Evolutionary conservation across 176 grass and related monocot species (phyloP), one percentile per base, ranked within the genome.

Genomic region (Avena sativa): DNA sequence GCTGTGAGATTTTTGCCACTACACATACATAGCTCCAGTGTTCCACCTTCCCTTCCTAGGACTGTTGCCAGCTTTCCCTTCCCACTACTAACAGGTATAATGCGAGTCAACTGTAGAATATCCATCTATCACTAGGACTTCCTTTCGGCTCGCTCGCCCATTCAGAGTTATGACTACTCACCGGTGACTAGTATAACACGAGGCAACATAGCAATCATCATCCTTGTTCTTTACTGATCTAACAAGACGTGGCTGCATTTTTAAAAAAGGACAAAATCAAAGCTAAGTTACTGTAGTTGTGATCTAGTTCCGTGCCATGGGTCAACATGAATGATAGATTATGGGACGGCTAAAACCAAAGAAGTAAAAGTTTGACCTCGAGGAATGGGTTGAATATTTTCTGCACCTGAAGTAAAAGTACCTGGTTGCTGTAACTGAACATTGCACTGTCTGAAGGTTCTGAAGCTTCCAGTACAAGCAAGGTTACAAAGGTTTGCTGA

Each of bases 31-130:
- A n/a, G 44, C 66, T 50, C 63, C 38, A 66, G 23, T 76, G 46
- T 80, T 75, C 53, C 36, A 65, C 36, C 74, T 80, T 87, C 74
- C 7, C 67, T 48, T 84, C 75, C 26, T 51, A 77, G 49, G 19
- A 86, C 63, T 47, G 14, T 28, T 81, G 4, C 55, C 76, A 80
- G 57, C 68, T 80, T 80, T 47, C 23, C 16, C 66, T 85, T 67
- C 26, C 76, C 76, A 78, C 76, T 78, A n/a, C 48, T 10, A 16
- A 55, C 25, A 32, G 48, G 66, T 65, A 75, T 55, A 82, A 68
- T 43, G 81, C 8, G 2, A 84, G 48, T 66, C 81, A 87, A 80
- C 9, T 30, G 58, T 1, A 16, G 81, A 84, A 87, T 84, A 84
- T 84, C 66, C 85, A 84, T 79, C 38, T 16, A 68, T 49, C 49